Evolutionary conservation across 2,329 filamentous ascomycete species (phyloP).

Genomic region (Alternaria consortialis): DNA sequence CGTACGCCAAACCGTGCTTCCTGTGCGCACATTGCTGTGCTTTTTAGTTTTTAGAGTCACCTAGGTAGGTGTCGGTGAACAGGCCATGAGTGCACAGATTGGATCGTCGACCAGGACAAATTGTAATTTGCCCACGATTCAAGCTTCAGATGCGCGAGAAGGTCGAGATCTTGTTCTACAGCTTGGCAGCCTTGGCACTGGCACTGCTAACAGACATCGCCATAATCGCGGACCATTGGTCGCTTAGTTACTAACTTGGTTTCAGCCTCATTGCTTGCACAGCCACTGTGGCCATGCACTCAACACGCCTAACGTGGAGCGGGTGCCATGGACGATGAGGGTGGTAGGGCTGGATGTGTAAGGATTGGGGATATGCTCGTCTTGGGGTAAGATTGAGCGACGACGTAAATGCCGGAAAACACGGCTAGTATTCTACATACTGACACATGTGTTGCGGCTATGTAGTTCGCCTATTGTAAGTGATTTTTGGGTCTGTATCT

Average conservation of each 20-base stretch:
- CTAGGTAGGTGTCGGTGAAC: background rate
- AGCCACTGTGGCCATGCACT: background rate
- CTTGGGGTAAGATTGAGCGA: too few species aligned
- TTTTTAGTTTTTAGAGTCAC: background rate
- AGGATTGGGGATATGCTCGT: too few species aligned
- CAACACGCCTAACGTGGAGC: too few species aligned
- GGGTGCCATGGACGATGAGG: too few species aligned
- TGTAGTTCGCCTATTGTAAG: too few species aligned
- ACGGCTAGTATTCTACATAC: too few species aligned
- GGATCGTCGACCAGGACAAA: constrained; percentile 2
- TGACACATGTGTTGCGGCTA: too few species aligned
- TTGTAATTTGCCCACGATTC: background rate
- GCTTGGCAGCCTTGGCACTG: constrained; percentile 5
- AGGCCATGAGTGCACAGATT: background rate
- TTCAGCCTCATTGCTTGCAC: background rate
- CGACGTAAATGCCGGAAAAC: too few species aligned
- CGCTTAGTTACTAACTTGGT: background rate
- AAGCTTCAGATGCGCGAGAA: background rate
- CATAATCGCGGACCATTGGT: background rate
- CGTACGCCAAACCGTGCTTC: background rate
- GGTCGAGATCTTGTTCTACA: constrained; percentile 4
- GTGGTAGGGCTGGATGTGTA: too few species aligned
- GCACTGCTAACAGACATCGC: background rate
- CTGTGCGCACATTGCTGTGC: background rate
- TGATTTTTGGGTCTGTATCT: too few species aligned